Conservation (phyloP, 257 asterid genomes). For the Capsicum chinense region DNA sequence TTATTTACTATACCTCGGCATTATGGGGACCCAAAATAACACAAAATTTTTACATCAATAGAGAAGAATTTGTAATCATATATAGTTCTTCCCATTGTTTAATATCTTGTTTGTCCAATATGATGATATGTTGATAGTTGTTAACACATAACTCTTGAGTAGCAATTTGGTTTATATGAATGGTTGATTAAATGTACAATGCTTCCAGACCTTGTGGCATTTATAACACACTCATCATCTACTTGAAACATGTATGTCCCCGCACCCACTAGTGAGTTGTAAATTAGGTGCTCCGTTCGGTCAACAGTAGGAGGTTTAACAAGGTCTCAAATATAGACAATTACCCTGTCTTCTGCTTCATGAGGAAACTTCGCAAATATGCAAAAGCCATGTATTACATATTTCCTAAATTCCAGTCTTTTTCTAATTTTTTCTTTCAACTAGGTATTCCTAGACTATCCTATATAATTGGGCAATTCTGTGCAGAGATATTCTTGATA, state of each 20-base stretch:
- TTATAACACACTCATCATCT: conserved; percentile 84
- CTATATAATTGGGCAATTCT: no score
- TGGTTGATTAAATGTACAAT: conserved; percentile 95
- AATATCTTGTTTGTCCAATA: conserved; percentile 86
- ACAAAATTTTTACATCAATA: conserved; percentile 73
- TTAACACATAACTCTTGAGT: conserved; percentile 76
- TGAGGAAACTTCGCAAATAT: no score
- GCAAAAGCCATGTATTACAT: no score
- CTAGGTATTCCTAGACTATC: no score
- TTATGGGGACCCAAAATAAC: conserved; percentile 79
- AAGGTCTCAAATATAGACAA: no score
- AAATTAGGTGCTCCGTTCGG: no score
- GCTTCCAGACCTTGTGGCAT: conserved; percentile 94
- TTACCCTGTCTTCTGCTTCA: no score
- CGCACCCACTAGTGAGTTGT: no score
- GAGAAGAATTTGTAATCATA: conserved; percentile 92
- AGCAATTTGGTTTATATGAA: conserved; percentile 52
- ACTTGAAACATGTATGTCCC: conserved; percentile 60
- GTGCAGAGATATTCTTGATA: no score
- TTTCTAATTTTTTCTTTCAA: no score
- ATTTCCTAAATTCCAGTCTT: no score
- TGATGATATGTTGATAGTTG: conserved; percentile 75
- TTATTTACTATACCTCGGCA: conserved; percentile 96
- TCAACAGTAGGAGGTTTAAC: no score
- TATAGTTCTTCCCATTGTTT: conserved; percentile 83